phyloP scores from a whole-genome alignment of 2,329 filamentous ascomycete species.

The Verticillium nonalfalfae region DNA sequence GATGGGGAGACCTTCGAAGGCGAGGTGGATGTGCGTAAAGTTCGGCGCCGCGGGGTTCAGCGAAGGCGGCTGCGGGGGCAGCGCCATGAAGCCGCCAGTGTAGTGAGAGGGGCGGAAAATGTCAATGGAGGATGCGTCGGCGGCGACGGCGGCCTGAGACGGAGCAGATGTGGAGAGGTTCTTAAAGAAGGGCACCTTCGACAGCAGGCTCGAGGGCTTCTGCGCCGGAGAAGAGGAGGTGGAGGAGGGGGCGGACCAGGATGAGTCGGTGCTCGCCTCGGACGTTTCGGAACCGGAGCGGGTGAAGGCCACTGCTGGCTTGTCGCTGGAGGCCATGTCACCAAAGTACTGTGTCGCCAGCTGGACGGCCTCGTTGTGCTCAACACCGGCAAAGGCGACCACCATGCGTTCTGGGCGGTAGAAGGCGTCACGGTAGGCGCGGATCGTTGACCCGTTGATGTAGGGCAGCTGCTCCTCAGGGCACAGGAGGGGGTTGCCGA shows the following conservation, averaged over 20 bases:
- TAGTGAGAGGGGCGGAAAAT: constrained; percentile 68
- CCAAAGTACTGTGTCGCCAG: constrained; percentile 84
- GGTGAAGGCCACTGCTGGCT: constrained; percentile 42
- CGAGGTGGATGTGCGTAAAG: constrained; percentile 89
- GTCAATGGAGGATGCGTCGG: constrained; percentile 41
- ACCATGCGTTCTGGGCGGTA: constrained; percentile 89
- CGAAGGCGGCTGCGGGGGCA: constrained; percentile 74
- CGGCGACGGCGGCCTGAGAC: constrained; percentile 51
- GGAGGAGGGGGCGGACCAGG: constrained; percentile 24
- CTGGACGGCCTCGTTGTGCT: constrained; percentile 72
- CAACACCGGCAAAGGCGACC: constrained; percentile 87
- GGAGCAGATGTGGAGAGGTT: constrained; percentile 73
- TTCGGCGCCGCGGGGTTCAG: constrained; percentile 70
- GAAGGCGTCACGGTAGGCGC: constrained; percentile 75
- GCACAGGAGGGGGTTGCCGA: constrained; percentile 89
- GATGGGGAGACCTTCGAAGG: constrained; percentile 91
- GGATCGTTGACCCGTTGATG: constrained; percentile 69
- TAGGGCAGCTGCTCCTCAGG: constrained; percentile 72
- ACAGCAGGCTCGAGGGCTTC: constrained; percentile 60
- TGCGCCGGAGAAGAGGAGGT: constrained; percentile 25
- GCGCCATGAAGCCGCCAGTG: constrained; percentile 86
- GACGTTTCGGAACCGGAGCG: constrained; percentile 55
- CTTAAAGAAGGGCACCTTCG: constrained; percentile 85
- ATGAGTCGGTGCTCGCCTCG: constrained; percentile 29
- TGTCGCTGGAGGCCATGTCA: constrained; percentile 63